phyloP scores from a whole-genome alignment of 2,329 filamentous ascomycete species.

The Gnomoniopsis sp. region DNA sequence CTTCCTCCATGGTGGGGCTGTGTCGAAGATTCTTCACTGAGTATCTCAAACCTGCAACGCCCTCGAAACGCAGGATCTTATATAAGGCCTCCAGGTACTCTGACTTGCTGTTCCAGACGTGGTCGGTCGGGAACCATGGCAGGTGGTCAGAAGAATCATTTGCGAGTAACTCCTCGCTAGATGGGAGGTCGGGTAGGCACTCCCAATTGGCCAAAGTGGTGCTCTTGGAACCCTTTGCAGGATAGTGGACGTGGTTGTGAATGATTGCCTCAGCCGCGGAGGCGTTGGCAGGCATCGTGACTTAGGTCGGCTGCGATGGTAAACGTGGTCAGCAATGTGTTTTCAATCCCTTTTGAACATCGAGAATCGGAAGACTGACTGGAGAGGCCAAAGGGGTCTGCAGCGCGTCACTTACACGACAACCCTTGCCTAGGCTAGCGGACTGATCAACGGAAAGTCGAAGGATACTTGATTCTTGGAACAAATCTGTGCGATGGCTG shows the following conservation, averaged over 20 bases:
- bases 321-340: not conserved
- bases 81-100: slow-evolving; percentile 74
- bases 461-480: no score
- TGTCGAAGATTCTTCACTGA: slow-evolving; percentile 56
- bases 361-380: no score
- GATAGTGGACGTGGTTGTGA: not conserved
- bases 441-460: no score
- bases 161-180: slow-evolving; percentile 46
- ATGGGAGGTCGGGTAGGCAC: slow-evolving; percentile 51
- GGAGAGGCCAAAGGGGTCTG: no score
- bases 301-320: no score
- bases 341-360: no score
- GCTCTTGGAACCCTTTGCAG: not conserved
- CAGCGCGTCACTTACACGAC: no score
- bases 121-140: slow-evolving; percentile 50
- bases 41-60: slow-evolving; percentile 63
- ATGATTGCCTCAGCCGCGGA: slow-evolving; percentile 3
- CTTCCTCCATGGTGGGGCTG: slow-evolving; percentile 55
- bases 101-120: slow-evolving; percentile 57
- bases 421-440: no score
- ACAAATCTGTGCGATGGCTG: no score
- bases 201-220: slow-evolving; percentile 18
- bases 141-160: slow-evolving; percentile 30
- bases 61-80: slow-evolving; percentile 71
- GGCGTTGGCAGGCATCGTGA: not conserved